Evolutionary conservation across 73 alveolate genomes (phyloP), one percentile per base, ranked within the genome.

Genomic region (Paramecium octaurelia): DNA sequence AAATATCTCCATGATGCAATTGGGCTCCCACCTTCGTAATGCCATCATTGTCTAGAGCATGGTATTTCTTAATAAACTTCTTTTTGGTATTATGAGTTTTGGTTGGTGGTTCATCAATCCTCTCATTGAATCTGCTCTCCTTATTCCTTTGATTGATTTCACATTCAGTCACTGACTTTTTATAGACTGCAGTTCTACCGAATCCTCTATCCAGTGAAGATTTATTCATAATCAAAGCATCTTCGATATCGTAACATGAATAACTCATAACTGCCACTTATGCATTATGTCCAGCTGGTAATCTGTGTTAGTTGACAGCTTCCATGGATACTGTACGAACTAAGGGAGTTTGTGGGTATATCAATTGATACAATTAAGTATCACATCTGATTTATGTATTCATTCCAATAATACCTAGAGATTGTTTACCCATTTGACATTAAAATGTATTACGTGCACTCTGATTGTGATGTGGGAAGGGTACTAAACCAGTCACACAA

Each of bases 391-490:
- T 85, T 88, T 88, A 58, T 38, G 48, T 68, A 6, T 50, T 31
- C 31, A 58, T 29, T 75, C 96, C 96, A 48, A 93, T 96, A 31
- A 96, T 93, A 24, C 99, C 99, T 85, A 99, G 95, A 1, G 99
- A 99, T 94, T 99, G 98, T 92, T 98, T 99, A 29, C 99, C 99
- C 99, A 99, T 99, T 18, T 99, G 99, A 85, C 99, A 99, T 95
- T 99, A 98, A 95, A 96, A 99, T 18, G 99, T 99, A 95, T 99
- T 99, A 85, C 99, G 94, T 16, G 99, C 99, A 54, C 98, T 95
- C 94, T 99, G 99, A 92, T 99, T 99, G 93, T 99, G 99, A 94
- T 99, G 99, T 59, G 99, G 99, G 93, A 98, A 99, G 11, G 99
- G 99, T 71, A 98, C 94, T 76, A 97, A 93, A 1, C 98, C 98